phyloP scores from a whole-genome alignment of 75 land plant genomes.

The Chamaecyparis obtusa region DNA sequence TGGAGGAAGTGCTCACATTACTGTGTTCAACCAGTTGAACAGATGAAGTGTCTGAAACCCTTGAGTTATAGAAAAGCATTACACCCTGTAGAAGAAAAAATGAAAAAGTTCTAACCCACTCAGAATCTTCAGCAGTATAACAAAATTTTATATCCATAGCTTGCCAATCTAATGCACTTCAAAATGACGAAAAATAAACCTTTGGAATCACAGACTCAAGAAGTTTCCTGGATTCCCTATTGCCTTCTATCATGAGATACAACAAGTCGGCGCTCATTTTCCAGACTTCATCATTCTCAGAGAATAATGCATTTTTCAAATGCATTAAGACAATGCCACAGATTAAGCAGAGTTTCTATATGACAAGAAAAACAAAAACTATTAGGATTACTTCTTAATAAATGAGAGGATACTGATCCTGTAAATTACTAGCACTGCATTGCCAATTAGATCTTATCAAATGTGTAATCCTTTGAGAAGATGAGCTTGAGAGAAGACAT shows the following conservation, averaged over 20 bases:
- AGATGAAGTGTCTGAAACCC: conserved; percentile 13
- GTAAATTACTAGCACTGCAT: neutral
- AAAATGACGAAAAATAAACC: conserved; percentile 16
- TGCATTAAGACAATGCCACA: conserved; percentile 38
- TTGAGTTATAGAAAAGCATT: conserved; percentile 32
- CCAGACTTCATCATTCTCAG: conserved; percentile 27
- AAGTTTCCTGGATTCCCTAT: conserved; percentile 32
- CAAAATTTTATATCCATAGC: neutral
- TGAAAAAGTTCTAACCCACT: neutral
- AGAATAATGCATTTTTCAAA: conserved; percentile 38
- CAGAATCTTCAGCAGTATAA: neutral
- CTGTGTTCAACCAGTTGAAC: conserved; percentile 19
- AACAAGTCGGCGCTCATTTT: conserved; percentile 33
- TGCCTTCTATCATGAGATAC: conserved; percentile 43
- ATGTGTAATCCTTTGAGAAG: neutral
- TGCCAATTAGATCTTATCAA: neutral
- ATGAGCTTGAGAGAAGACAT: neutral
- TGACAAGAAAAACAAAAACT: neutral
- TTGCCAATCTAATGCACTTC: neutral
- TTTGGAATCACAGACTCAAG: conserved; percentile 38
- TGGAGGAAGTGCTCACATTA: conserved; percentile 14
- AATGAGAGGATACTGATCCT: neutral
- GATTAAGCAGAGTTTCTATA: conserved; percentile 36
- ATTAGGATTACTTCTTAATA: neutral
- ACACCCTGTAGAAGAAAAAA: conserved; percentile 27